A percentile compares a stretch with the other conserved stretches of the same genome.
Evolutionary conservation across 1,284 basidiomycete species (phyloP).

Genomic region (Sphaerobolus stellatus): DNA sequence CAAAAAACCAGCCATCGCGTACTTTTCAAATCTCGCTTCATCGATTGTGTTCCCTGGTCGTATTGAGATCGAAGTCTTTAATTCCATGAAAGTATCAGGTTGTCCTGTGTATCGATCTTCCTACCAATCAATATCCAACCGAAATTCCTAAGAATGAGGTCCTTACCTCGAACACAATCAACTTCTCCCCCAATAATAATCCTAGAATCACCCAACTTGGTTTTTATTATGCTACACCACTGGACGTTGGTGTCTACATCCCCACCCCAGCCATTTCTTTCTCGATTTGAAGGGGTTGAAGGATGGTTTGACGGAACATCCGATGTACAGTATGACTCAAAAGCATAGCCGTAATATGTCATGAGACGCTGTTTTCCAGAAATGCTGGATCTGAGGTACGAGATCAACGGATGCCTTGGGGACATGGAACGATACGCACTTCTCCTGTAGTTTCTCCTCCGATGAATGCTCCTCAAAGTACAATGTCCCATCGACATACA

Average conservation of each 20-base stretch:
- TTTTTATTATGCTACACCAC: slow-evolving; percentile 93
- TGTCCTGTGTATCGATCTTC: slow-evolving; percentile 57
- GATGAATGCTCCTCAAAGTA: slow-evolving; percentile 83
- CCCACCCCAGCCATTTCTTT: slow-evolving; percentile 67
- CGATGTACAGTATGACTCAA: slow-evolving; percentile 82
- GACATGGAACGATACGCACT: slow-evolving; percentile 43
- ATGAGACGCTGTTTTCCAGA: slow-evolving; percentile 56
- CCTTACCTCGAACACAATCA: slow-evolving; percentile 82
- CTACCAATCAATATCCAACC: slow-evolving; percentile 7
- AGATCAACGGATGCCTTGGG: slow-evolving; percentile 13
- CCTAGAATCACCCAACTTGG: slow-evolving; percentile 79
- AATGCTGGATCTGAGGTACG: slow-evolving; percentile 54
- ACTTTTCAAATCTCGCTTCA: slow-evolving; percentile 82
- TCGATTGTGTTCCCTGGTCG: slow-evolving; percentile 55
- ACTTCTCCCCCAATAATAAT: slow-evolving; percentile 93
- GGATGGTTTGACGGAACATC: slow-evolving; percentile 13
- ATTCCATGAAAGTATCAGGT: slow-evolving; percentile 76
- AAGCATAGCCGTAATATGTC: slow-evolving; percentile 79
- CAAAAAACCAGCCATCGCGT: slow-evolving; percentile 18
- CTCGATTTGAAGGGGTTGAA: slow-evolving; percentile 19
- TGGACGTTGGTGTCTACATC: slow-evolving; percentile 93
- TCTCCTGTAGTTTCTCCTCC: slow-evolving; percentile 55
- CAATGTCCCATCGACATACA: slow-evolving; percentile 72
- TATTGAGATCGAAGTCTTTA: slow-evolving; percentile 90
- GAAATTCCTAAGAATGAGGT: slow-evolving; percentile 13